A percentile compares a stretch with the other conserved stretches of the same genome.
Evolutionary conservation across 2,329 filamentous ascomycete genomes (phyloP).

Genomic region (Aspergillus candidus): DNA sequence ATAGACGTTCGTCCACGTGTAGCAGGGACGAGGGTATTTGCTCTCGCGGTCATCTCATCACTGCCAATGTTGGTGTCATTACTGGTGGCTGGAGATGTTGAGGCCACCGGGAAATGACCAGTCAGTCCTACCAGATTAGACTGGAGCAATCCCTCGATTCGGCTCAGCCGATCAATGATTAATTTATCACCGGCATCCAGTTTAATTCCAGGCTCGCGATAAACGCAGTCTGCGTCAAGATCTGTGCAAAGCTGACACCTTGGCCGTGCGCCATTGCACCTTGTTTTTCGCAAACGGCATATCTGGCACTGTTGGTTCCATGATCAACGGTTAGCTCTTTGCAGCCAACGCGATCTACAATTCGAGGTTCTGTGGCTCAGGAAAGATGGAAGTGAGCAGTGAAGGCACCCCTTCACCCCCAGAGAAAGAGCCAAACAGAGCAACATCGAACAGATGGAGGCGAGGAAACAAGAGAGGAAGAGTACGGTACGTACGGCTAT

Average conservation of each 20-base stretch:
- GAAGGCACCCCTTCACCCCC: neutral
- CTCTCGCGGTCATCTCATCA: conserved; percentile 47
- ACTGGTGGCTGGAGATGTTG: conserved; percentile 60
- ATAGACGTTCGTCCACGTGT: conserved; percentile 44
- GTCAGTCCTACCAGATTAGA: conserved; percentile 50
- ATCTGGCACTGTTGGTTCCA: conserved; percentile 61
- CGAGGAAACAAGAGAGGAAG: conserved; percentile 1
- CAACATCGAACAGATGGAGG: neutral
- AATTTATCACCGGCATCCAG: conserved; percentile 81
- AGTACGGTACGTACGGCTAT: conserved; percentile 24
- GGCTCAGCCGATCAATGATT: conserved; percentile 69
- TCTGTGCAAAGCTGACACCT: conserved; percentile 82
- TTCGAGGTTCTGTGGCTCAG: no score
- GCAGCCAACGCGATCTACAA: no score
- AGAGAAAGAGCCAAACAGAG: neutral
- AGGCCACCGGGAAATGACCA: conserved; percentile 38
- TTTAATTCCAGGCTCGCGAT: conserved; percentile 80
- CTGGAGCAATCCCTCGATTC: conserved; percentile 74
- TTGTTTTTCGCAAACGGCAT: conserved; percentile 71
- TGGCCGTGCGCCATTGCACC: conserved; percentile 71
- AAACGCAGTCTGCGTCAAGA: conserved; percentile 74
- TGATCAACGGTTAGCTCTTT: neutral
- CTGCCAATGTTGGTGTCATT: conserved; percentile 57
- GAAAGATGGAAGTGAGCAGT: conserved; percentile 1
- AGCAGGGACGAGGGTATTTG: conserved; percentile 7